Base-by-base conservation (phyloP, 148 eudicot genomes). In the Heliosperma pusillum region DNA sequence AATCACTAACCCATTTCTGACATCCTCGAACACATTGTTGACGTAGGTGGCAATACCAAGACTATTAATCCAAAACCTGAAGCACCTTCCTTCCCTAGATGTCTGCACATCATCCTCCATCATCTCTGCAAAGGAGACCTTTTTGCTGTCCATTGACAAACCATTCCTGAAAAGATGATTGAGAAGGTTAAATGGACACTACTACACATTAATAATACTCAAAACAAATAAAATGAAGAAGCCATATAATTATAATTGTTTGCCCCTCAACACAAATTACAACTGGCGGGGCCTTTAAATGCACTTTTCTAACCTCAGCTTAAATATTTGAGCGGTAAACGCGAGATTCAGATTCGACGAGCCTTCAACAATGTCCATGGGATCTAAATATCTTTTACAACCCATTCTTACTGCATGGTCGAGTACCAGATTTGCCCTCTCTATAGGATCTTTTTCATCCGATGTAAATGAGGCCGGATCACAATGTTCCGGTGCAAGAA, bases 391-490 rank as follows among this genome's bases (percentile, higher is more conserved):
- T 90, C 94, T 82, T 83, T 92, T 92, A 85, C 99, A 95, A 62
- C 95, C 96, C 96, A 95, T 92, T 86, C 83, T 89, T 81, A 92
- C 96, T 58, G 99, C 99, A 85, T 95, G 99, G 55, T 92, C 97
- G 80, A 95, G 94, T 68, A 92, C 91, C 87, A 90, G 82, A 74
- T 85, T 83, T 68, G 97, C 97, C 82, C 97, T 81, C 70, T 88
- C 92, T 63, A 70, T 47, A 20, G 92, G 90, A 78, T 95, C 96
- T 81, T 88, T 81, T 5, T 88, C 82, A 78, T 89, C 92, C 79
- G 92, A 84, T 59, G 99, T 95, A 3, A 50, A 50, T 12, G 55
- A 50, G 62, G 82, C 89, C 74, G 97, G 97, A 70, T 79, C 89
- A 68, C 92, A 90, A 78, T 89, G 92, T 86, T 95, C 99, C 7